Base-by-base conservation (phyloP, 2,329 filamentous ascomycete species). In the Colletotrichum aenigma region DNA sequence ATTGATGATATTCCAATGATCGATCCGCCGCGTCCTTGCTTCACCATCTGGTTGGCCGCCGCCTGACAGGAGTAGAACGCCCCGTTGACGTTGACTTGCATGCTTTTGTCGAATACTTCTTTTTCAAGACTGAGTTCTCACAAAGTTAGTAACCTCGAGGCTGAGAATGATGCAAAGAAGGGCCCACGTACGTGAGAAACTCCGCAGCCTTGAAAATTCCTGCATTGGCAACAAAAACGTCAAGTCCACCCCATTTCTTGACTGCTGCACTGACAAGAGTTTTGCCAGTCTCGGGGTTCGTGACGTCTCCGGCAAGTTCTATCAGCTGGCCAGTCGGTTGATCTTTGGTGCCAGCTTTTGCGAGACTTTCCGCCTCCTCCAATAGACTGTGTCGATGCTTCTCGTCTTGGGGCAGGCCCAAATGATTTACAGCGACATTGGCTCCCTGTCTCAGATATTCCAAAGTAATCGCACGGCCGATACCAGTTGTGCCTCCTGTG, bases 11-110 rank as follows among this genome's bases (percentile, higher is more conserved):
- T 91, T 71, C 95, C 89, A 2, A 93, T 85, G 74, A 95, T 93
- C 52, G 88, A 89, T 0, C 93, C 93, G 1, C 91, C 89, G 0
- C 82, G 87, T 1, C 86, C 84, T 69, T 87, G 82, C 24, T 79
- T 74, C 13, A 89, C 86, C 89, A 93, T 93, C 24, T 88, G 85
- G 65, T 85, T 86, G 2, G 86, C 88, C 1, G 83, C 85, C 1
- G 93, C 93, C 78, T 95, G 93, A 0, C 94, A 93, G 77, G 91
- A 92, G n/a, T 95, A 85, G 79, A 95, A 96, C 0, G 89, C 87
- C 0, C 94, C 94, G 0, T 93, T 94, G 3, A 93, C 90, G 80
- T 96, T 96, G 80, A 95, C 89, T 2, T 86, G 84, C 24, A 94
- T 83, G 4, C 92, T 93, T 71, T 87, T 84, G 78, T 88, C 87